Base-by-base conservation (phyloP, 2,329 filamentous ascomycete species). In the Leptographium radiaticola region DNA sequence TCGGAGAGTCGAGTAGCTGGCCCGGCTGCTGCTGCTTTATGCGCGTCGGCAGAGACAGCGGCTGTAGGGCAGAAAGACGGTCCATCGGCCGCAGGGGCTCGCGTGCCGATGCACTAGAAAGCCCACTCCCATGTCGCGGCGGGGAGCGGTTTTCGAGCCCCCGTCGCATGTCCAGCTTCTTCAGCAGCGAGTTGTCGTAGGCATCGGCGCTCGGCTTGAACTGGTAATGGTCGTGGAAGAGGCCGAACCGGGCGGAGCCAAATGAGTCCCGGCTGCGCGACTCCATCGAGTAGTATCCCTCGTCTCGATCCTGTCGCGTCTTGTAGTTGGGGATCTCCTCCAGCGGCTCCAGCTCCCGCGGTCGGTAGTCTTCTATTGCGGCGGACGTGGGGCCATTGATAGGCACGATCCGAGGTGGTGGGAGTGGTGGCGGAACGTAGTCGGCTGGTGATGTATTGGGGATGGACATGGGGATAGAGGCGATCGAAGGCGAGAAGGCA, bases 121-220 rank as follows among this genome's bases (percentile, higher is more conserved):
- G 68, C 25, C 69, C 59, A 11, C 69, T 64, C n/a, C 66, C 11
- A 73, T 70, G 69, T 15, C 66, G 63, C 25, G 73, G 69, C 2
- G 73, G 70, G 10, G 73, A 71, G 16, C 65, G 64, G 52, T 69
- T 73, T 54, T 75, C 73, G n/a, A 71, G 60, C 0, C 66, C 68
- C 40, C 71, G 68, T 40, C 71, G 64, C 1, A 72, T 70, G 55
- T 79, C 71, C n/a, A 81, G 67, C 65, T 77, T 81, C 63, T 75
- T 76, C 56, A 79, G 73, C 62, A 80, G 71, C 51, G 67, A 70
- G 55, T 69, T 72, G 56, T 75, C 73, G 52, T 79, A 73, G 15
- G 73, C 66, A 46, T 75, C 67, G 59, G 71, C 70, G 51, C 69
- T 68, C 5, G 71, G 69, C 49, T 68, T 68, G 57, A 76, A 75